Conservation (phyloP, 2,329 filamentous ascomycete genomes). For the Colletotrichum sp. region DNA sequence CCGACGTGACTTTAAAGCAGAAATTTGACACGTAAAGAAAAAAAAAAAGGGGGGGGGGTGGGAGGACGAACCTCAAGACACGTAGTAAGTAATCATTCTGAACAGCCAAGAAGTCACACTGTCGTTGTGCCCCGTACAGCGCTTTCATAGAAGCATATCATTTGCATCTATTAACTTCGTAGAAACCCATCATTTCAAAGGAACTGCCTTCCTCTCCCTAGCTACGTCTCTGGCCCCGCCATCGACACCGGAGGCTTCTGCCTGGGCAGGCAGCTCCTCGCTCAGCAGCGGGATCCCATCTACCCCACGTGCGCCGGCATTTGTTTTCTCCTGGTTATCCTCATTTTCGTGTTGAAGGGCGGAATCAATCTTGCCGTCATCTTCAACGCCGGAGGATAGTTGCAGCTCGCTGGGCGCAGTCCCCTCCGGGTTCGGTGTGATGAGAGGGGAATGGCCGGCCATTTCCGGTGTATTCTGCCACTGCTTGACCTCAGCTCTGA, state of each 20-base stretch:
- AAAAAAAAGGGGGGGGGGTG: neutral
- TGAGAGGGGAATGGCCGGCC: conserved; percentile 39
- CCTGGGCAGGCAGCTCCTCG: conserved; percentile 43
- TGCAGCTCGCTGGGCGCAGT: conserved; percentile 5
- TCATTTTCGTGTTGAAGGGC: conserved; percentile 9
- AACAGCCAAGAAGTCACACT: neutral
- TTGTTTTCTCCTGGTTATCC: conserved; percentile 25
- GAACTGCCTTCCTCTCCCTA: conserved; percentile 48
- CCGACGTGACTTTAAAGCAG: neutral
- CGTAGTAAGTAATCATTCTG: neutral
- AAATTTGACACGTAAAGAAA: neutral
- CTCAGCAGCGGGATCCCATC: conserved; percentile 64
- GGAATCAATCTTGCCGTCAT: conserved; percentile 16
- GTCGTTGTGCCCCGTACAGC: neutral
- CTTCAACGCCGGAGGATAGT: conserved; percentile 17
- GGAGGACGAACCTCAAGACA: too few relatives aligned
- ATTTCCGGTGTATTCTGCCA: conserved; percentile 74
- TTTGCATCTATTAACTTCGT: neutral
- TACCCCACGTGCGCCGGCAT: conserved; percentile 35
- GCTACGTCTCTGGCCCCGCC: conserved; percentile 48
- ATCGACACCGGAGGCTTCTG: conserved; percentile 47
- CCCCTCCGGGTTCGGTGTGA: conserved; percentile 37
- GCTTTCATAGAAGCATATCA: neutral
- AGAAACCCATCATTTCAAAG: neutral
- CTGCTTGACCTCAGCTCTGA: conserved; percentile 87